Evolutionary conservation across 1,284 basidiomycete genomes (phyloP), one percentile per base, ranked within the genome.

Genomic region (Irpex sp.): DNA sequence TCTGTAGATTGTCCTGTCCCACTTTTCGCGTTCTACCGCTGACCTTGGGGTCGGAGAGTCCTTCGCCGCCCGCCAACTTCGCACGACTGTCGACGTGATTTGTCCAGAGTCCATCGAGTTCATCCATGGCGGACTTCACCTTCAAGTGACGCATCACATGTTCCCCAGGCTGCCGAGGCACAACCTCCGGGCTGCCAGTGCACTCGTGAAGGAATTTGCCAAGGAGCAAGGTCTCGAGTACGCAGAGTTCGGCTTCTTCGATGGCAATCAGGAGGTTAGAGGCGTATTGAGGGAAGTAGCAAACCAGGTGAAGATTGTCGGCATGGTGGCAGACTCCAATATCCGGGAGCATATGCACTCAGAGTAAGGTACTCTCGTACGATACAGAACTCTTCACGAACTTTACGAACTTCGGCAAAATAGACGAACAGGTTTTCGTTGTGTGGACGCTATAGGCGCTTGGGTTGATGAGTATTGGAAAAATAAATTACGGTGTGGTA

Each of bases 111-210:
- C 86, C 55, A 83, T 98, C 68, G 93, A 88, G 67, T 98, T 96
- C 72, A 77, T 98, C 36, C 97, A 99, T 73, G 97, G 97, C 34
- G 97, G 94, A 2, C 86, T 88, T 26, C 95, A 99, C 71, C 88
- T 98, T 57, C 97, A 99, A 77, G 95, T 98, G 48, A 95, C 97
- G 4, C 97, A 99, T 73, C 97, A 98, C 76, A 84, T 98, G 64
- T 98, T 98, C 80, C 97, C 97, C 6, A 89, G 97, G 21, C 81
- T 98, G 1, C 97, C 97, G 1, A 83, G 97, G 34, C 97, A 99
- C 81, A 97, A 98, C 73, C 83, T 99, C 59, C 86, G 88, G 47
- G 83, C 86, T 63, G 94, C 95, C 0, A 92, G 91, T 68, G 67
- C 86, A 58, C 79, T 97, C 61, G 94, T 96, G 60, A 93, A 94